Percentiles rank a stretch among this genome's conserved stretches.
Evolutionary conservation across 139 green algal genomes (phyloP).

Genomic region (Tetradesmus obliquus): DNA sequence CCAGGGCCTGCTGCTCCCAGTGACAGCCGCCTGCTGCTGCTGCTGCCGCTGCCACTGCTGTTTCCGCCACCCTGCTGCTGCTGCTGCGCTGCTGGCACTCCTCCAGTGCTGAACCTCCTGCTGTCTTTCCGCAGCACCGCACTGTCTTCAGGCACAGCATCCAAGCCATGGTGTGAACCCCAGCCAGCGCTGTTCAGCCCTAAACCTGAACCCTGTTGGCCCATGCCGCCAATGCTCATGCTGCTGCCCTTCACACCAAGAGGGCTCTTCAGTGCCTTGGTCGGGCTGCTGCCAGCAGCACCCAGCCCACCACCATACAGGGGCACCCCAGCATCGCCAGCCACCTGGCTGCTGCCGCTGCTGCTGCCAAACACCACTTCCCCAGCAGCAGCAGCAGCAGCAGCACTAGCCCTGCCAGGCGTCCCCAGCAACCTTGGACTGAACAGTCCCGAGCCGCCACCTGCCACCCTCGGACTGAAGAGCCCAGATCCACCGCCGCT

Average conservation of each 20-base stretch:
- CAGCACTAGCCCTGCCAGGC: background rate
- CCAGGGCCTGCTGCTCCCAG: background rate
- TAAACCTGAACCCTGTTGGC: too few species aligned
- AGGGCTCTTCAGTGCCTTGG: background rate
- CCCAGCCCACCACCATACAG: background rate
- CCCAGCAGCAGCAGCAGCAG: background rate
- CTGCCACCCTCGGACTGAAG: background rate
- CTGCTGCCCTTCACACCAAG: background rate
- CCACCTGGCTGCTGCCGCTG: background rate
- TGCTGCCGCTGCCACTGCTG: background rate
- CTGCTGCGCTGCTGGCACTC: background rate
- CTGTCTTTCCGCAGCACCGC: background rate
- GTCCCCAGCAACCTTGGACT: background rate
- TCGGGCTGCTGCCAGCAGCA: background rate
- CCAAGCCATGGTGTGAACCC: background rate
- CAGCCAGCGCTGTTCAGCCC: background rate
- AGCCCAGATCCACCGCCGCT: background rate
- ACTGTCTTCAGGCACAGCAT: background rate
- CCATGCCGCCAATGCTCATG: background rate
- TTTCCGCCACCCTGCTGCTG: background rate
- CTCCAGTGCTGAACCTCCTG: background rate
- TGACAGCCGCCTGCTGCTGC: conserved; percentile 8
- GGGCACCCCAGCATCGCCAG: background rate
- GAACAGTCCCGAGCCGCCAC: background rate
- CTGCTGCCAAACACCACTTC: background rate